Evolutionary conservation across 1,284 basidiomycete genomes (phyloP).

Genomic region (Ceratobasidium sp.): DNA sequence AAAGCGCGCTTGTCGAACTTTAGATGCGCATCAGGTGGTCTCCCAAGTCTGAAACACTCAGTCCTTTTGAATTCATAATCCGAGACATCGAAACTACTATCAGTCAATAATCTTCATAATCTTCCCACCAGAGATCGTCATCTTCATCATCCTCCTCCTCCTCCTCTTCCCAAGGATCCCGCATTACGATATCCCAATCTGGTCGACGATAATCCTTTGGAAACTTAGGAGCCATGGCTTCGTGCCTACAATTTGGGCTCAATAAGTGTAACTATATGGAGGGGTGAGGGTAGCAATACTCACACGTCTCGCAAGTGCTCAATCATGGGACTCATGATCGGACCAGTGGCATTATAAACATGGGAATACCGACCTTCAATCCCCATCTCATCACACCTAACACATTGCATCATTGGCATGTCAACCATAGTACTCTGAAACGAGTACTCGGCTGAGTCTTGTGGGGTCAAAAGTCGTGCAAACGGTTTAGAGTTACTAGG

Average conservation of each 20-base stretch:
- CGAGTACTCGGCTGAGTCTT: neutral
- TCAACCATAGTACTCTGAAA: neutral
- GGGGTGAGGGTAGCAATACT: too few species aligned
- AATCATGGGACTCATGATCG: neutral
- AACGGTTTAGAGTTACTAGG: constrained; percentile 1
- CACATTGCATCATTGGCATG: too few species aligned
- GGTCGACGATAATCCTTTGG: neutral
- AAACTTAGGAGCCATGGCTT: neutral
- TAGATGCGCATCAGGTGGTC: too few species aligned
- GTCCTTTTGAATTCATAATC: too few species aligned
- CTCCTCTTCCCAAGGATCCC: neutral
- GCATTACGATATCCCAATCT: neutral
- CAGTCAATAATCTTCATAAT: neutral
- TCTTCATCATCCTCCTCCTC: neutral
- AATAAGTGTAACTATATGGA: too few species aligned
- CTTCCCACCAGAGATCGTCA: neutral
- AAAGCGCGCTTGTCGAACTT: too few species aligned
- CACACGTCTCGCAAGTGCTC: constrained; percentile 26
- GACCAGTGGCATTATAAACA: too few species aligned
- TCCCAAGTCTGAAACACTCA: too few species aligned
- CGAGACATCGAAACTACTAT: neutral
- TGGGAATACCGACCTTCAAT: neutral
- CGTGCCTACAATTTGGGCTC: neutral
- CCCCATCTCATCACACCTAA: too few species aligned
- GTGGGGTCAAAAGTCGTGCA: neutral